Base-by-base conservation (phyloP, 805 yeast genomes). In the Metschnikowia vanudenii region DNA sequence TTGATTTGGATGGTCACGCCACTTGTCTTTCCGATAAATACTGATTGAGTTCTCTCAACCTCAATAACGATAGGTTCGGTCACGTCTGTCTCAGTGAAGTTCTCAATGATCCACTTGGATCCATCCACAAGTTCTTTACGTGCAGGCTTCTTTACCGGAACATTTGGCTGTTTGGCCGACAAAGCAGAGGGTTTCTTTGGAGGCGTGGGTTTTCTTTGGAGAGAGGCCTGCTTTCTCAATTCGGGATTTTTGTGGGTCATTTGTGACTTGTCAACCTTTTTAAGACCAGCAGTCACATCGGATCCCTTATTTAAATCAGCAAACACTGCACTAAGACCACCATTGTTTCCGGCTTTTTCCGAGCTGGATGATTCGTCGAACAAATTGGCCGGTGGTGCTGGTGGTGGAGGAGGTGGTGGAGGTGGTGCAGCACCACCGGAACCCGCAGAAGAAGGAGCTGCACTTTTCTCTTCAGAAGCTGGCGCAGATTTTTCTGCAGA, bases 181-280 rank as follows among this genome's bases (percentile, higher is more conserved):
- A 89, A 71, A 32, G 78, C 74, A 7, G 79, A 65, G 40, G 96
- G 96, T 61, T 89, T 89, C 75, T 84, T 87, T 49, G 97, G 96
- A 37, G 88, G 88, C 22, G 79, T 76, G 33, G 96, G 96, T 55
- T 76, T 78, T 60, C 76, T 75, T 34, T 62, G 51, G 16, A 70
- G 59, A 1, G 73, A 63, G 2, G 79, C 75, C 2, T 82, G 75
- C 10, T 72, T 76, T 59, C 96, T 85, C 57, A 91, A 73, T 39
- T 74, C 82, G 2, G 97, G 96, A 65, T 90, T 88, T 69, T 89
- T 90, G 68, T 89, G 96, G 18, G 97, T 89, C 90, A 88, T 88
- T 68, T 90, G 88, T 8, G 95, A 84, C 71, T 82, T 88, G 56
- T 91, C 97, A 33, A 92, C 97, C 64, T 92, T 92, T 64, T 85